phyloP scores from a whole-genome alignment of 2,329 filamentous ascomycete species.

The Didymella exigua region DNA sequence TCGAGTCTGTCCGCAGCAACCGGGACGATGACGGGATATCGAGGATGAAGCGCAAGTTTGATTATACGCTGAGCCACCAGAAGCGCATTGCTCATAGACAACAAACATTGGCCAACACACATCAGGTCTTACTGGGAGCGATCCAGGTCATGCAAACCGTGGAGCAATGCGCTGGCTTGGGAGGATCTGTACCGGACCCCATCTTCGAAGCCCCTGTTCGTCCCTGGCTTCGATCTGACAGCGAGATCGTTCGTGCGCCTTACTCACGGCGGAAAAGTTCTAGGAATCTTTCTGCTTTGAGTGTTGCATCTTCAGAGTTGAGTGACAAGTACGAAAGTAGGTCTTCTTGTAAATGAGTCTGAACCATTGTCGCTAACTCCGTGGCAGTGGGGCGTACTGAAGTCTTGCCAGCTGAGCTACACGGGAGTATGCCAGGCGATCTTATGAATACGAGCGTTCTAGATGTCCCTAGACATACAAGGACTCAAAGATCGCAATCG shows the following conservation, averaged over 20 bases:
- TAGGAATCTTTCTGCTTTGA: constrained; percentile 31
- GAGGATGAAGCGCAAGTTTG: constrained; percentile 35
- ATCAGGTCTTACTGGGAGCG: constrained; percentile 34
- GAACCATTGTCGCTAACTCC: constrained; percentile 1
- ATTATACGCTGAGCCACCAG: constrained; percentile 39
- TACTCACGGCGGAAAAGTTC: constrained; percentile 31
- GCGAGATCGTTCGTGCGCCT: constrained; percentile 26
- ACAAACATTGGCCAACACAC: constrained; percentile 30
- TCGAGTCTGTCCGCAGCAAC: constrained; percentile 30
- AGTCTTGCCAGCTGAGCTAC: constrained; percentile 31
- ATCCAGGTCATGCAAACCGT: constrained; percentile 37
- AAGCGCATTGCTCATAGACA: constrained; percentile 30
- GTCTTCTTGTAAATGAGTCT: background rate
- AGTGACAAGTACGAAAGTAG: constrained; percentile 23
- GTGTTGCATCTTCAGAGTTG: constrained; percentile 26
- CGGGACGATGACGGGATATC: constrained; percentile 30
- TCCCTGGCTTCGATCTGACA: constrained; percentile 27
- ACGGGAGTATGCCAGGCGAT: constrained; percentile 38
- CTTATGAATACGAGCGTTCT: background rate
- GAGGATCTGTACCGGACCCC: constrained; percentile 16
- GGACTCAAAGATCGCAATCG: background rate
- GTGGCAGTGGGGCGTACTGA: constrained; percentile 20
- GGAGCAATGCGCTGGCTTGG: constrained; percentile 25
- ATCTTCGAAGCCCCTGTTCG: constrained; percentile 29
- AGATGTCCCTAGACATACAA: background rate